Evolutionary conservation across 78 protist genomes (phyloP).

Genomic region (Chrysochromulina parva): DNA sequence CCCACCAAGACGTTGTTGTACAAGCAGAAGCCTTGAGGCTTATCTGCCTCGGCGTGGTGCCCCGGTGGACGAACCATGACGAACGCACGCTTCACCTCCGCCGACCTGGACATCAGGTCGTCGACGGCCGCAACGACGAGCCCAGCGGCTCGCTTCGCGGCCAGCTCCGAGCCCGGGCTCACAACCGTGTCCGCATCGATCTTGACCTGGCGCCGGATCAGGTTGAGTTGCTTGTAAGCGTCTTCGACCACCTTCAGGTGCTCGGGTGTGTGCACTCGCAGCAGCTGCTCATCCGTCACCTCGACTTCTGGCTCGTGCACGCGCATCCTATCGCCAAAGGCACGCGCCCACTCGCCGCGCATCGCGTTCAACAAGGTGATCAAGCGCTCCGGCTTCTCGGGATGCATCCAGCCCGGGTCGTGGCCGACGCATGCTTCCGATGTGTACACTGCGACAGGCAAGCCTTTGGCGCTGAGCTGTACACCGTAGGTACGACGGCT

Average conservation of each 20-base stretch:
- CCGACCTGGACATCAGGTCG: background rate
- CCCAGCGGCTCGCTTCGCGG: background rate
- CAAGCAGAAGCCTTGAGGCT: background rate
- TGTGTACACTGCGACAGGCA: background rate
- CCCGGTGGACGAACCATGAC: background rate
- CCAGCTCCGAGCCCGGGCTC: background rate
- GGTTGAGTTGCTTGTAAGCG: background rate
- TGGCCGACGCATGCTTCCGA: background rate
- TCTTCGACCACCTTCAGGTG: background rate
- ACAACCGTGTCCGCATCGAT: background rate
- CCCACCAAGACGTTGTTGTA: background rate
- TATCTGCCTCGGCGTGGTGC: background rate
- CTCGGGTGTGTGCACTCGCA: background rate
- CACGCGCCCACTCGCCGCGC: background rate
- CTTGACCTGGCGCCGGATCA: background rate
- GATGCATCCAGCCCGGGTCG: background rate
- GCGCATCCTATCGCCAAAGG: background rate
- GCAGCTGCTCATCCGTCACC: slow-evolving; percentile 1
- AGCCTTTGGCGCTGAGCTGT: too few relatives aligned
- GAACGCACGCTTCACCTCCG: background rate
- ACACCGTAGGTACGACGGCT: too few relatives aligned
- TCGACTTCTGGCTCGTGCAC: background rate
- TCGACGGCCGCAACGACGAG: background rate
- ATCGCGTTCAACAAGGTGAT: background rate
- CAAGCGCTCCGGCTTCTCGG: background rate